Base-by-base conservation (phyloP, 2,329 filamentous ascomycete genomes). In the Cercospora zeina region DNA sequence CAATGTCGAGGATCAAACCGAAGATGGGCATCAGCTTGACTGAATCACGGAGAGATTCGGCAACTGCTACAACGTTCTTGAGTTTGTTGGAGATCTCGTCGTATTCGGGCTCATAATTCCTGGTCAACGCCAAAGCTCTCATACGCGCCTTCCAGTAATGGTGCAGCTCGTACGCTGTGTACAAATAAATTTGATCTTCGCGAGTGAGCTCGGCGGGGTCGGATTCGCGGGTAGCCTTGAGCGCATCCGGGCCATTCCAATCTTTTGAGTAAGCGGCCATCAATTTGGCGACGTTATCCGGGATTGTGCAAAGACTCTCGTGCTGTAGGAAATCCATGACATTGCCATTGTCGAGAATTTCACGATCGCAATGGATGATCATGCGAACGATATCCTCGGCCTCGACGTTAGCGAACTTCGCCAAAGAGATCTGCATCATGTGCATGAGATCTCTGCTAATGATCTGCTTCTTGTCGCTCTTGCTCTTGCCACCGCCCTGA, bases 71-170 rank as follows among this genome's bases (percentile, higher is more conserved):
- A n/a, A 99, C 87, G 64, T 95, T 87, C 67, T 88, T 88, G 63
- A 97, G 85, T 79, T 95, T 96, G 45, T 84, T 81, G 10, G 89
- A 91, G 49, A 97, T 88, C 71, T 97, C 90, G 67, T 97, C 93
- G 73, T 97, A 99, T 69, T 99, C 95, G 4, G 79, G 65, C 77
- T 97, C 93, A 71, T 85, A 97, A 56, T 85, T 93, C 71, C 88
- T 87, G 4, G 92, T 97, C 68, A 97, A 80, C 2, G 88, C 84
- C 68, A 99, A 83, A 37, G 95, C 95, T 69, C 95, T 86, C 88
- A 97, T 97, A 76, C 95, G 88, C 64, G 91, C 91, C 82, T 96
- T 97, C 95, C 95, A 99, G 79, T 99, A 99, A 75, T 97, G 93
- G 69, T 96, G 92, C 67, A 97, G 81, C 76, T 99, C 95, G 72